phyloP scores from a whole-genome alignment of 2,329 filamentous ascomycete species.

The Aureobasidium sp. region DNA sequence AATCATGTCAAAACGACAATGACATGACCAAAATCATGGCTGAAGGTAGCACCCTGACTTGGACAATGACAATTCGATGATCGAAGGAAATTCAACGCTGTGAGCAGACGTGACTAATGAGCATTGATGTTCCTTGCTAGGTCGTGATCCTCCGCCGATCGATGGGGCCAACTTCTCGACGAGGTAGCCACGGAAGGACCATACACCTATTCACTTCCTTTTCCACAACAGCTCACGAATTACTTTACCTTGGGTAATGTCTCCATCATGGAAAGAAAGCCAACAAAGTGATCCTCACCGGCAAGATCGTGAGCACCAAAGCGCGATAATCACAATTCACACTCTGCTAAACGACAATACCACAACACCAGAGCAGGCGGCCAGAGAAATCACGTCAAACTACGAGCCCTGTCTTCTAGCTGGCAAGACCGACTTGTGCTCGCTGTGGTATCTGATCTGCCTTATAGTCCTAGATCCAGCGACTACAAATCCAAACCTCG shows the following conservation, averaged over 20 bases:
- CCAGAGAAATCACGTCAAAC: neutral
- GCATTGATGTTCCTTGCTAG: too few relatives aligned
- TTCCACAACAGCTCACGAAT: neutral
- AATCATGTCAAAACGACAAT: too few relatives aligned
- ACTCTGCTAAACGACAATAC: neutral
- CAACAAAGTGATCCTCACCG: neutral
- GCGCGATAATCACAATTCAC: neutral
- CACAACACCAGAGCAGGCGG: neutral
- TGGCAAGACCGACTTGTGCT: neutral
- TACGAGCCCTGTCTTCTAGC: neutral
- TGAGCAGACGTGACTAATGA: too few relatives aligned
- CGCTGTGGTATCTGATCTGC: neutral
- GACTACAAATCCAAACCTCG: neutral
- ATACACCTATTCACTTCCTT: too few relatives aligned
- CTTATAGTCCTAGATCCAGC: neutral
- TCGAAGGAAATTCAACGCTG: too few relatives aligned
- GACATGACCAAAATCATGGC: too few relatives aligned
- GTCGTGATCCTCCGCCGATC: too few relatives aligned
- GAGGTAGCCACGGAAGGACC: too few relatives aligned
- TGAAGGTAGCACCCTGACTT: too few relatives aligned
- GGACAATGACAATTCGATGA: too few relatives aligned
- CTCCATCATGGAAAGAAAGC: neutral
- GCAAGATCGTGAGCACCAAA: neutral
- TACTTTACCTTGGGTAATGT: neutral
- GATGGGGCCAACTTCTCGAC: too few relatives aligned